Base-by-base conservation (phyloP, 495 filamentous ascomycete genomes). In the Pseudomonodictys pantanalensis region DNA sequence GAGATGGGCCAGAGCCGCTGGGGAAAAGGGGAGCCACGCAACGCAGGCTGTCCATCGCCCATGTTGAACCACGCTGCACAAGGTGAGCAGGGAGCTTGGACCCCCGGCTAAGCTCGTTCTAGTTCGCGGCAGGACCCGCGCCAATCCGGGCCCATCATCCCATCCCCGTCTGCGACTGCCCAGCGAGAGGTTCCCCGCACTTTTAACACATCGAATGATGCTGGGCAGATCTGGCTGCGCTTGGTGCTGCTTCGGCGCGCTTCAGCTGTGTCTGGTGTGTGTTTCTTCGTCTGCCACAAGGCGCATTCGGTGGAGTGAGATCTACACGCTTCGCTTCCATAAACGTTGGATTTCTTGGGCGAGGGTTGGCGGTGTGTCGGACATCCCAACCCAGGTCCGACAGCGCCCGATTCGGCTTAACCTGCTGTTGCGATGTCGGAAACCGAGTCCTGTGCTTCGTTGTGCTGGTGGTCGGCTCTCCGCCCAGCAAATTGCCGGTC, bases 391-490 rank as follows among this genome's bases (percentile, higher is more conserved):
- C 39, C 52, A 30, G 23, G 25, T 17, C 24, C 41, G 41, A 8
- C 6, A 9, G 41, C 12, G n/a, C 41, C 17, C 12, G 20, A 22
- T 22, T 22, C 41, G 11, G 41, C 41, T 22, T 44, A 22, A 44
- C 18, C 7, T 44, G 41, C 22, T n/a, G 7, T 7, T 55, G 52
- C 52, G 32, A 55, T 28, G 32, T 55, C 52, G 52, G 52, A 44
- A n/a, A 45, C 52, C 52, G 52, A 55, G 52, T 56, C 42, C 53
- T 46, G 53, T 56, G 42, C 47, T 23, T 29, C 6, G 11, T 25
- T n/a, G 20, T 10, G 24, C 43, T 26, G 26, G n/a, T 3, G 24
- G 17, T 46, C 53, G 53, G 53, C 41, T 56, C 53, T 56, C 53
- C 53, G 29, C 53, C 7, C 25, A 46, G 43, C 4, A n/a, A 28